These are phyloP conservation scores for Pelargonium citronellum DNA, from an alignment of 441 rosid genomes.

Conservation along the genomic window DNA sequence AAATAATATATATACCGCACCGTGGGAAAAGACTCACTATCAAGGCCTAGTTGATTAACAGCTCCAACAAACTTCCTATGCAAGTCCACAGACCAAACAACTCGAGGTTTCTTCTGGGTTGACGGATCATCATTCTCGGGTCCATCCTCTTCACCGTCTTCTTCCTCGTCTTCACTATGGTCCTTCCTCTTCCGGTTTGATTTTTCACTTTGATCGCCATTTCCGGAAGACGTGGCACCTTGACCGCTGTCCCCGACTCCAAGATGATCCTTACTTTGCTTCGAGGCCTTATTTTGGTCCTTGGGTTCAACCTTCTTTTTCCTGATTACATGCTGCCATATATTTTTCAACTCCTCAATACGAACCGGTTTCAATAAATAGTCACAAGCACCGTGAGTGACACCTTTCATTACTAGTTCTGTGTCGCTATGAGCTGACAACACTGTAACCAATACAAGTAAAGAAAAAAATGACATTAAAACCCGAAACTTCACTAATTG, in stretches of 20 bases:
- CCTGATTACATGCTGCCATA: constrained; percentile 94
- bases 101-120: constrained; percentile 75
- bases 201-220: constrained; percentile 36
- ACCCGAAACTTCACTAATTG: background rate
- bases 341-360: constrained; percentile 79
- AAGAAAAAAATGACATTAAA: background rate
- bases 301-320: constrained; percentile 43
- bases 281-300: constrained; percentile 31
- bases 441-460: constrained; percentile 43
- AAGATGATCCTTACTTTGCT: constrained; percentile 32
- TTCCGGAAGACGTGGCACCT: constrained; percentile 15
- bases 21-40: constrained; percentile 48
- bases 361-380: constrained; percentile 77
- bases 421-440: constrained; percentile 71
- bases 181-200: constrained; percentile 55
- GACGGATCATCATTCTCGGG: constrained; percentile 45
- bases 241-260: constrained; percentile 27
- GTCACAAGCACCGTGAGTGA: constrained; percentile 84
- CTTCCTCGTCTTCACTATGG: constrained; percentile 40
- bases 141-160: constrained; percentile 49
- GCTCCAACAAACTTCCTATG: constrained; percentile 81
- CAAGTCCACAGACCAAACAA: constrained; percentile 80
- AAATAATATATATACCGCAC: no score
- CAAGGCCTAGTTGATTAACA: constrained; percentile 76
- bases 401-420: constrained; percentile 79